Evolutionary conservation across 139 green algal species (phyloP), one percentile per base, ranked within the genome.

Genomic region (Ulvella scutata): DNA sequence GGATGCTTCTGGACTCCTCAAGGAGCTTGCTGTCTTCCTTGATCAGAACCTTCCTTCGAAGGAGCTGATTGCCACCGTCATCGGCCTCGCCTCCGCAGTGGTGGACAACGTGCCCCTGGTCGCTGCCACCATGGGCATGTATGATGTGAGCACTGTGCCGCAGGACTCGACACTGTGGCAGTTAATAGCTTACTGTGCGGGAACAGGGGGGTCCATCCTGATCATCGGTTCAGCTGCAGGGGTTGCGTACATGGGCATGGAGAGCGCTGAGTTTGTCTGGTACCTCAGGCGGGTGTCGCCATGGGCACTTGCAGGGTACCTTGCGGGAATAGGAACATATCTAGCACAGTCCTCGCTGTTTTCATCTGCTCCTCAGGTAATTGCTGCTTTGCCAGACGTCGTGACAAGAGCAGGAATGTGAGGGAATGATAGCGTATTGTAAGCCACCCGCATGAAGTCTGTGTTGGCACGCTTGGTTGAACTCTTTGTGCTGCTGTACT

Each of bases 41-140:
- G 74, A 84, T 28, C 31, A 61, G 21, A 33, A 81, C 72, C 62
- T 92, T 20, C 76, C 82, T 0, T 82, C 72, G 23, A 38, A 79
- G 38, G 81, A 87, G 44, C 72, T 91, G 17, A 82, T 91, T 2
- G 87, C 85, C 10, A 62, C 60, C 31, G 28, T 74, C 23, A 92
- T 92, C 74, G 87, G 88, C 35, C 36, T 92, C 13, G 85, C 76
- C 2, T 86, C 75, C 7, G 86, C 87, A 1, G 62, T 92, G 4
- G 87, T 92, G 37, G 88, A 92, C 79, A 92, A 92, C 77, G 87
- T 92, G 62, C 87, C 87, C 2, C 85, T 92, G 36, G 87, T 92
- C 29, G 88, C 88, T 0, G 87, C 85, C n/a, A 90, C 88, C 4
- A 90, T 90, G 82, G 87, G 85, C 60, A 91, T 92, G 87, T 91